Evolutionary conservation across 305 asterid species (phyloP).

Genomic region (Coffea humblotiana): DNA sequence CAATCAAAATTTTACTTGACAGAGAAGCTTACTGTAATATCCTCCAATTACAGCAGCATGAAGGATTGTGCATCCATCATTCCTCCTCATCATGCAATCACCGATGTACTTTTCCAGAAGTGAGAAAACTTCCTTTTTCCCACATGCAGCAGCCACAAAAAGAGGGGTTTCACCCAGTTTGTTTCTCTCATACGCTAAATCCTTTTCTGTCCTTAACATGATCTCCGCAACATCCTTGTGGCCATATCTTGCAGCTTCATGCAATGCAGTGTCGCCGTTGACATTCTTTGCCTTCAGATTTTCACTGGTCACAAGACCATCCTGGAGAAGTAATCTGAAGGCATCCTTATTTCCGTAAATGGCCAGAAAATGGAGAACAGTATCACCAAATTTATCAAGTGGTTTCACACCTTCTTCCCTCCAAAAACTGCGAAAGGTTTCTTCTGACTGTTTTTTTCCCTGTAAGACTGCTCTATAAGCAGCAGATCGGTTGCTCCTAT

Average conservation of each 20-base stretch:
- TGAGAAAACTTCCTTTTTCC: neutral
- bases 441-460: too few species aligned
- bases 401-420: neutral
- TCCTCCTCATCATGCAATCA: neutral
- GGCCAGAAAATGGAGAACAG: conserved; percentile 18
- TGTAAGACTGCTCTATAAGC: neutral
- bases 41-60: too few species aligned
- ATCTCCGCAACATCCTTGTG: neutral
- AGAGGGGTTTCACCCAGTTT: neutral
- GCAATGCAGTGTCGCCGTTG: conserved; percentile 19
- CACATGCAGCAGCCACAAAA: neutral
- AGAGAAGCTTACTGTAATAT: too few species aligned
- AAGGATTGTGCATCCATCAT: too few species aligned
- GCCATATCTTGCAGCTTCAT: conserved; percentile 17
- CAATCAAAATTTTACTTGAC: too few species aligned
- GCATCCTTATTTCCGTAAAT: conserved; percentile 10
- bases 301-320: conserved; percentile 2
- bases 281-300: conserved; percentile 11
- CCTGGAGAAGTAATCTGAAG: neutral
- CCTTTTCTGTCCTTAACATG: neutral
- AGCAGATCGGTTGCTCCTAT: neutral
- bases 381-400: conserved; percentile 7
- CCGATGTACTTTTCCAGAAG: neutral
- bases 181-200: neutral
- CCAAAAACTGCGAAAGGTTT: too few species aligned